These are phyloP conservation scores for Phialophora chinensis DNA, from an alignment of 2,329 filamentous ascomycete species.

Conservation along the genomic window DNA sequence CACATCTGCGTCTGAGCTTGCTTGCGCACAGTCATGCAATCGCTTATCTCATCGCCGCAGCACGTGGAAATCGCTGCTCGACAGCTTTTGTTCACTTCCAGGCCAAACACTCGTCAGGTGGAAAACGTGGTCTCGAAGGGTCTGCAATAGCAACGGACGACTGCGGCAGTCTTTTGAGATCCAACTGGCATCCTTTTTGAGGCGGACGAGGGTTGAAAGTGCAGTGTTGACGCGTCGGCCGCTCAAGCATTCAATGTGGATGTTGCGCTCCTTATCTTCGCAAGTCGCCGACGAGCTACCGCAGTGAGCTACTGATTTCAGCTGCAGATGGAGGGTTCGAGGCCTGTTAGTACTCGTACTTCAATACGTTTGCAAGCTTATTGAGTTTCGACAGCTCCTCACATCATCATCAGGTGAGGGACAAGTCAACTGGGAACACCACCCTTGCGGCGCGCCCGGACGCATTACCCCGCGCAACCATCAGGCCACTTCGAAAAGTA, in stretches of 20 bases:
- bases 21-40: constrained; percentile 3
- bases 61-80: neutral
- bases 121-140: neutral
- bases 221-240: neutral
- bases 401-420: constrained; percentile 25
- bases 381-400: constrained; percentile 8
- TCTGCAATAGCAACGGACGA: neutral
- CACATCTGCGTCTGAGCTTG: constrained; percentile 9
- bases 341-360: constrained; percentile 2
- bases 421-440: neutral
- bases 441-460: neutral
- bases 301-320: neutral
- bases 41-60: constrained; percentile 4
- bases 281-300: constrained; percentile 13
- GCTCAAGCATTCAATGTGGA: neutral
- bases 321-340: neutral
- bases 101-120: neutral
- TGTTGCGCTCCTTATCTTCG: constrained; percentile 11
- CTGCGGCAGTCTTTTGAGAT: neutral
- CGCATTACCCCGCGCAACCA: constrained; percentile 15
- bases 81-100: neutral
- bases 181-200: neutral
- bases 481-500: constrained; percentile 31
- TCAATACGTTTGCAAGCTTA: constrained; percentile 1
- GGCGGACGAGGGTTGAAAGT: neutral